These are phyloP conservation scores for Globisporangium iwayamae DNA, from an alignment of 352 stramenopile genomes.

Conservation along the genomic window DNA sequence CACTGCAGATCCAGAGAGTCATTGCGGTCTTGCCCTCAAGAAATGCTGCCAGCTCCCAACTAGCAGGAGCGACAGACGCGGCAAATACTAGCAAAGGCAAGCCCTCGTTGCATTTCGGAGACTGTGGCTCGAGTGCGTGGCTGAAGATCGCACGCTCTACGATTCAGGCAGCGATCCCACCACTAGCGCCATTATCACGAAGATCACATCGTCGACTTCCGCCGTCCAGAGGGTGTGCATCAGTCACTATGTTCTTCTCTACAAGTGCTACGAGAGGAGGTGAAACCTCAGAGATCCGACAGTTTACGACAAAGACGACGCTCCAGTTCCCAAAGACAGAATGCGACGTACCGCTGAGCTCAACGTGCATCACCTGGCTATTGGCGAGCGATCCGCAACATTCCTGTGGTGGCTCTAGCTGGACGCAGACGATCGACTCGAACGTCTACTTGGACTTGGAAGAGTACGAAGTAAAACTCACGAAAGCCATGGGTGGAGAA, in stretches of 20 bases:
- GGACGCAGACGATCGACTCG: constrained; percentile 12
- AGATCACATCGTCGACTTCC: constrained; percentile 20
- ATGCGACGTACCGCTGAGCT: constrained; percentile 36
- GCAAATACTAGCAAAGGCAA: constrained; percentile 12
- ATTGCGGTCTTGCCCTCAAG: constrained; percentile 13
- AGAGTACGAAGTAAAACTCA: constrained; percentile 33
- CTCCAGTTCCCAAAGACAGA: constrained; percentile 29
- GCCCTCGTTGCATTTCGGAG: constrained; percentile 31
- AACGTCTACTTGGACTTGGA: constrained; percentile 38
- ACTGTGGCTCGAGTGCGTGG: constrained; percentile 23
- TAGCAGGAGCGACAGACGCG: not conserved
- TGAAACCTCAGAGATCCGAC: constrained; percentile 23
- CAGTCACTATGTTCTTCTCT: not conserved
- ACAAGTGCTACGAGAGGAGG: not conserved
- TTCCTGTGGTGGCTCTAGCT: not conserved
- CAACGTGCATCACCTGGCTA: constrained; percentile 31
- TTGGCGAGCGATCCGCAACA: not conserved
- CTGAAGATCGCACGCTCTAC: constrained; percentile 14
- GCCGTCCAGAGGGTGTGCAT: not conserved
- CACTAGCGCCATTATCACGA: constrained; percentile 6
- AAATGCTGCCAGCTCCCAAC: not conserved
- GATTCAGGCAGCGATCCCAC: not conserved
- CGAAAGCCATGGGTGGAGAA: not conserved
- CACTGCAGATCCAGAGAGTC: constrained; percentile 20
- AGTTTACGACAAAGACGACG: constrained; percentile 16